A percentile compares a stretch with the other conserved stretches of the same genome.
phyloP scores from a whole-genome alignment of 2,329 filamentous ascomycete genomes.

The Penicillium sp. region DNA sequence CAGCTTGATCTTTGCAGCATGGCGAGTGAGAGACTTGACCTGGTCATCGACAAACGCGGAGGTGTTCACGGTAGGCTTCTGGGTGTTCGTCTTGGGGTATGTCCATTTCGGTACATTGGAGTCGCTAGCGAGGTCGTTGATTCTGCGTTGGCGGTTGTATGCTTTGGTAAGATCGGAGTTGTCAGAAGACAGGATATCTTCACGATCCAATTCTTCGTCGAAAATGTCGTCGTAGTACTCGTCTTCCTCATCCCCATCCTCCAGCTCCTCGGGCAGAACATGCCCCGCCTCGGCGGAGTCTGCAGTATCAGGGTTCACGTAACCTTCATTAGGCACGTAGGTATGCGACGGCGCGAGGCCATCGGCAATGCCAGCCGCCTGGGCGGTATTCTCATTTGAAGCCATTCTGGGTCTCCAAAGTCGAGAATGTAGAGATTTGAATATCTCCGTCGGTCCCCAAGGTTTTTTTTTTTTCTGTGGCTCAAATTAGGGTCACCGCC shows the following conservation, averaged over 20 bases:
- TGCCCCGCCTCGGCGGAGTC: conserved; percentile 29
- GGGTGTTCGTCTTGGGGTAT: conserved; percentile 64
- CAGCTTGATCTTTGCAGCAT: conserved; percentile 76
- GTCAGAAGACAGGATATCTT: conserved; percentile 50
- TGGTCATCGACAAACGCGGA: conserved; percentile 75
- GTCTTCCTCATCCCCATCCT: conserved; percentile 48
- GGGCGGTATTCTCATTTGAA: conserved; percentile 15
- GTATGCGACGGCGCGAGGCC: conserved; percentile 41
- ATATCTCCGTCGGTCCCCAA: conserved; percentile 9
- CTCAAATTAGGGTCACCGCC: conserved; percentile 23
- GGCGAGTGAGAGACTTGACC: conserved; percentile 70
- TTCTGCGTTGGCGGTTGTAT: conserved; percentile 73
- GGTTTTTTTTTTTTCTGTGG: conserved; percentile 24
- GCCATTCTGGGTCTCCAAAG: conserved; percentile 19
- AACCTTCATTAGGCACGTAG: conserved; percentile 44
- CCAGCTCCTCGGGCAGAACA: conserved; percentile 28
- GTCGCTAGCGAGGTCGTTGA: conserved; percentile 48
- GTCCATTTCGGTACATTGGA: conserved; percentile 46
- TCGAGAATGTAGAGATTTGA: conserved; percentile 5
- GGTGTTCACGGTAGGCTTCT: conserved; percentile 72
- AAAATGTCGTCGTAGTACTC: conserved; percentile 55
- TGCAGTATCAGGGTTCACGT: conserved; percentile 33
- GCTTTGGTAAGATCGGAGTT: conserved; percentile 68
- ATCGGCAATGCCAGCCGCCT: conserved; percentile 33
- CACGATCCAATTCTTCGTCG: conserved; percentile 48